Conservation (phyloP, 257 asterid species). For the Ajuga chamaepitys region DNA sequence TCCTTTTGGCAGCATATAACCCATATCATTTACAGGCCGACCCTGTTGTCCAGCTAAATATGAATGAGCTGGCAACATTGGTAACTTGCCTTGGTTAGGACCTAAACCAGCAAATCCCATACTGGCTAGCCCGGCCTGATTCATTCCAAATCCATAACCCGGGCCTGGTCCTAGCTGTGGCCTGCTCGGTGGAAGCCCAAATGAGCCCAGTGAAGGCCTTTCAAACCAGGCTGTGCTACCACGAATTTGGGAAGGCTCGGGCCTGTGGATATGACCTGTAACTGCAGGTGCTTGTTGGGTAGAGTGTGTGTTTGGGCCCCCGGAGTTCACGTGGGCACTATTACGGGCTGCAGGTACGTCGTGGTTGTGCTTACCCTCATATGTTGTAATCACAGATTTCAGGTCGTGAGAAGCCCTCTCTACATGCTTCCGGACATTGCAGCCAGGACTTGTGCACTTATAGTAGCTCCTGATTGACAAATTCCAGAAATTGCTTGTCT, state of each 20-base stretch:
- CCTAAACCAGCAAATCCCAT: constrained; percentile 40
- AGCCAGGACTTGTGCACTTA: constrained; percentile 84
- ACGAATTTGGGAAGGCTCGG: constrained; percentile 48
- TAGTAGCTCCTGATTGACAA: constrained; percentile 69
- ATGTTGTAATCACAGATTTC: constrained; percentile 72
- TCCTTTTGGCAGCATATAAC: constrained; percentile 45
- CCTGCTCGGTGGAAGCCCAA: constrained; percentile 25
- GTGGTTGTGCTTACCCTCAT: constrained; percentile 92
- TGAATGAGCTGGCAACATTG: constrained; percentile 28
- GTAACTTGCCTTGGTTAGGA: constrained; percentile 34
- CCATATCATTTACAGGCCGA: constrained; percentile 27
- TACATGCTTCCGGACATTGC: constrained; percentile 78
- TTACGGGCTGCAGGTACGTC: constrained; percentile 81
- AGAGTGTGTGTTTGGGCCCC: constrained; percentile 10
- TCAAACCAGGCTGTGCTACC: constrained; percentile 36
- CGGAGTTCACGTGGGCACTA: constrained; percentile 42
- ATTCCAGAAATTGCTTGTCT: neutral
- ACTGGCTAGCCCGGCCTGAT: constrained; percentile 35
- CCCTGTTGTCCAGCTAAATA: constrained; percentile 38
- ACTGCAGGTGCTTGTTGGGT: constrained; percentile 29
- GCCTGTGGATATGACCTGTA: constrained; percentile 34
- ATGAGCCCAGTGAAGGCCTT: constrained; percentile 35
- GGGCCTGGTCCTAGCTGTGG: constrained; percentile 40
- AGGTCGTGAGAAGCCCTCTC: constrained; percentile 87
- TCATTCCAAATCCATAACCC: constrained; percentile 45